Evolutionary conservation across 164 flowering plant species (phyloP), one percentile per base, ranked within the genome.

Genomic region (Magnolia sinica): DNA sequence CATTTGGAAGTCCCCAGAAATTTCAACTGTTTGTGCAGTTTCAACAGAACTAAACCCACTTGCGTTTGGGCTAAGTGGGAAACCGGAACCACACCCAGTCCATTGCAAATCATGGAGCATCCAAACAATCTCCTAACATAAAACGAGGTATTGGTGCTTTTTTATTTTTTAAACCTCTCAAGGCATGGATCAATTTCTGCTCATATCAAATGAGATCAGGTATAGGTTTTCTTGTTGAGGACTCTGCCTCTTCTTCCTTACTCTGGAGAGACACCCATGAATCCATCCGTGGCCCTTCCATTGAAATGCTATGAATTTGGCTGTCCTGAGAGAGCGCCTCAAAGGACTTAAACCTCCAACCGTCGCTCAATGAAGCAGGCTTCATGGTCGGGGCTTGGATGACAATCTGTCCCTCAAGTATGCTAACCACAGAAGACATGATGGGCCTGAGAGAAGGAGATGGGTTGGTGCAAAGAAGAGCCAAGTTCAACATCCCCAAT

Each of bases 221-320:
- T 49, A 29, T 29, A 52, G 55, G 72, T n/a, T 68, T 52, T 11
- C 20, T 52, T 29, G 64, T 23, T 5, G 64, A 24, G 11, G 72
- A 8, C 19, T 59, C 65, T 24, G 70, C 65, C 9, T 27, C 66
- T 22, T 68, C 82, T 19, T 81, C 86, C 29, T 80, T 79, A 66
- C 81, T 75, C 5, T 11, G 70, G 45, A 68, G 1, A 37, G 86
- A 81, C 58, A 73, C 58, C 0, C 88, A 81, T 11, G 91, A 85
- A 76, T 85, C 89, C 2, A 74, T 70, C 87, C 86, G 86, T 8
- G 90, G 89, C 6, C 77, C 90, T 71, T 83, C 83, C 78, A 66
- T 77, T 4, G 87, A 83, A 8, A 81, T 67, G 70, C 81, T 80
- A 31, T 71, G 85, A 6, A 22, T 79, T 2, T 79, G 78, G 52